phyloP scores from a whole-genome alignment of 2,329 filamentous ascomycete species.

The Didymella keratinophila region DNA sequence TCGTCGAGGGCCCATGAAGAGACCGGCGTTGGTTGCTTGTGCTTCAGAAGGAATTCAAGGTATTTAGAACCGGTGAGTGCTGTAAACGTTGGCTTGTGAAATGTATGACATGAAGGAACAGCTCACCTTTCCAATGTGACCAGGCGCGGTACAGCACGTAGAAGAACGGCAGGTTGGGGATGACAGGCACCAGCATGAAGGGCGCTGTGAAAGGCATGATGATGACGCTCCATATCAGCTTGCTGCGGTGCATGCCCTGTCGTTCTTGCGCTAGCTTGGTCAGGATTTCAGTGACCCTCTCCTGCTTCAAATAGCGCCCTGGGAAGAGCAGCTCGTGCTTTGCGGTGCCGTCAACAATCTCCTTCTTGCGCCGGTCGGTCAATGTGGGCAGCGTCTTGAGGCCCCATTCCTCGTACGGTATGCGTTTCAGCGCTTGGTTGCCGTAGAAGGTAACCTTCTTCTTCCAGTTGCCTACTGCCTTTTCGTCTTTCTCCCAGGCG shows the following conservation, averaged over 20 bases:
- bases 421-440: conserved; percentile 82
- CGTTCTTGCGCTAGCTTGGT: conserved; percentile 78
- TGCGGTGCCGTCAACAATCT: conserved; percentile 68
- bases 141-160: conserved; percentile 88
- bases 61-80: conserved; percentile 86
- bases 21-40: conserved; percentile 71
- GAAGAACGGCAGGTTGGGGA: conserved; percentile 96
- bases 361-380: conserved; percentile 69
- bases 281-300: conserved; percentile 71
- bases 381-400: conserved; percentile 92
- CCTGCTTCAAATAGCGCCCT: conserved; percentile 69
- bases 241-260: conserved; percentile 76
- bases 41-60: conserved; percentile 79
- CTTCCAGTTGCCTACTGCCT: conserved; percentile 74
- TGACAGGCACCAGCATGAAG: conserved; percentile 81
- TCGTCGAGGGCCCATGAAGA: conserved; percentile 76
- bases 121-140: conserved; percentile 49
- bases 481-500: conserved; percentile 83
- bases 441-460: conserved; percentile 85
- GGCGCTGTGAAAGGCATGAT: conserved; percentile 76
- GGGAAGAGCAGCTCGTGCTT: conserved; percentile 82
- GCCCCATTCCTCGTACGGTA: conserved; percentile 97
- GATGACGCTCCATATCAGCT: conserved; percentile 75
- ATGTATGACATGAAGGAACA: no score
- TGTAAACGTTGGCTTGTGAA: conserved; percentile 20